A percentile compares a stretch with the other conserved stretches of the same genome.
Evolutionary conservation across 164 flowering plant genomes (phyloP).

Genomic region (Vitis amurensis): DNA sequence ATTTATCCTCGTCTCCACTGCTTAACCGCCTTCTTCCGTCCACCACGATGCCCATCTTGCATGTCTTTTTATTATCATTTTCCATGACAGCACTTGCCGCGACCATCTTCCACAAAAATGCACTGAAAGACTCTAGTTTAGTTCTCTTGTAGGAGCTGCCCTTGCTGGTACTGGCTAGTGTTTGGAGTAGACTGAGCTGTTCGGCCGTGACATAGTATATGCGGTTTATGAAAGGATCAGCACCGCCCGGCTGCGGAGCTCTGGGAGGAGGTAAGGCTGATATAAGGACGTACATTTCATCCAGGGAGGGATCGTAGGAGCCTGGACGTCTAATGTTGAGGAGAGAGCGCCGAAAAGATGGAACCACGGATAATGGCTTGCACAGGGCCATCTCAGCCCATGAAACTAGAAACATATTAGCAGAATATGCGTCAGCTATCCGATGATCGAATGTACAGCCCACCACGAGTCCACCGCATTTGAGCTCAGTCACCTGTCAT

Average conservation of each 20-base stretch:
- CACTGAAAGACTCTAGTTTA: constrained; percentile 47
- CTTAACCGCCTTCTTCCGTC: constrained; percentile 39
- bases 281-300: too few relatives aligned
- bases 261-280: too few relatives aligned
- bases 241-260: background rate
- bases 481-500: too few relatives aligned
- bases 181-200: constrained; percentile 27
- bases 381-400: too few relatives aligned
- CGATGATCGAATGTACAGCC: background rate
- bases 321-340: too few relatives aligned
- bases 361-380: too few relatives aligned
- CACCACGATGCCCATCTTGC: constrained; percentile 51
- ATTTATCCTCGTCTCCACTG: background rate
- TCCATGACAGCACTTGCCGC: constrained; percentile 4
- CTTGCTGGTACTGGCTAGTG: constrained; percentile 14
- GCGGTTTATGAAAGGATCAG: constrained; percentile 31
- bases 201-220: constrained; percentile 36
- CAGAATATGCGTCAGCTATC: too few relatives aligned
- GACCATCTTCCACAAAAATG: constrained; percentile 46
- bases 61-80: background rate
- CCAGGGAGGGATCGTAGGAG: too few relatives aligned
- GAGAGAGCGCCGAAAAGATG: too few relatives aligned
- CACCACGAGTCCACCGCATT: too few relatives aligned
- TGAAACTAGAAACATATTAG: too few relatives aligned
- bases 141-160: constrained; percentile 4